Percentiles rank a stretch among this genome's conserved stretches.
Evolutionary conservation across 2,329 filamentous ascomycete species (phyloP).

Genomic region (Hypoxylon sp.): DNA sequence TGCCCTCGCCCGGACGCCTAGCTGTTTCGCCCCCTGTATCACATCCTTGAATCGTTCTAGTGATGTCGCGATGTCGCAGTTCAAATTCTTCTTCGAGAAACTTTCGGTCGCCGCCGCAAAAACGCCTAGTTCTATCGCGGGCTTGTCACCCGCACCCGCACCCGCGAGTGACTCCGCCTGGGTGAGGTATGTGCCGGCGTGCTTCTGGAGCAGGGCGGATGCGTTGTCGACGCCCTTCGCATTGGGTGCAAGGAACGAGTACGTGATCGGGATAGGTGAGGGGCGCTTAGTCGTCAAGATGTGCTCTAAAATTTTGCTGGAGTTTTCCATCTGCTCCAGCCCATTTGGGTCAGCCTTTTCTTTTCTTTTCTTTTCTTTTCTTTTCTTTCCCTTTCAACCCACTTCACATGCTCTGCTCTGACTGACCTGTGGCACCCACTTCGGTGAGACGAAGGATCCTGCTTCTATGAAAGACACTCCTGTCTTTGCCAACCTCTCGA

Average conservation of each 20-base stretch:
- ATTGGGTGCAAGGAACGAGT: constrained; percentile 86
- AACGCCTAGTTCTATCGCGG: constrained; percentile 77
- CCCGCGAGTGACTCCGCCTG: constrained; percentile 59
- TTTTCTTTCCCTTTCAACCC: constrained; percentile 6
- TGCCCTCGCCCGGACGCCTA: constrained; percentile 76
- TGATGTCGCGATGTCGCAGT: constrained; percentile 81
- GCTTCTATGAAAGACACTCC: constrained; percentile 73
- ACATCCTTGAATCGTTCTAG: constrained; percentile 77
- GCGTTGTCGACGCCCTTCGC: constrained; percentile 77
- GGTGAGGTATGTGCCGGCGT: constrained; percentile 63
- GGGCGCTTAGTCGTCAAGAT: constrained; percentile 69
- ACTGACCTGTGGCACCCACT: constrained; percentile 73
- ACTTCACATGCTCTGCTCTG: neutral
- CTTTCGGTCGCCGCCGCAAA: constrained; percentile 85
- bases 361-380: constrained; percentile 2
- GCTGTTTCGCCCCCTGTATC: constrained; percentile 73
- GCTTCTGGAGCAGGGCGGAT: constrained; percentile 61
- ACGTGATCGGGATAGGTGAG: constrained; percentile 70
- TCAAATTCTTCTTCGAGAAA: constrained; percentile 85
- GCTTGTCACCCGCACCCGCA: constrained; percentile 57
- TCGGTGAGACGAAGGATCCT: constrained; percentile 75
- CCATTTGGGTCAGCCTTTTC: constrained; percentile 28
- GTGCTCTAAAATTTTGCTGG: constrained; percentile 77
- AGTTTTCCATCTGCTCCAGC: constrained; percentile 78
- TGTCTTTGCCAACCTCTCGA: constrained; percentile 66